A percentile compares a stretch with the other conserved stretches of the same genome.
Evolutionary conservation across 495 filamentous ascomycete genomes (phyloP).

Genomic region (Apiosordaria backusii): DNA sequence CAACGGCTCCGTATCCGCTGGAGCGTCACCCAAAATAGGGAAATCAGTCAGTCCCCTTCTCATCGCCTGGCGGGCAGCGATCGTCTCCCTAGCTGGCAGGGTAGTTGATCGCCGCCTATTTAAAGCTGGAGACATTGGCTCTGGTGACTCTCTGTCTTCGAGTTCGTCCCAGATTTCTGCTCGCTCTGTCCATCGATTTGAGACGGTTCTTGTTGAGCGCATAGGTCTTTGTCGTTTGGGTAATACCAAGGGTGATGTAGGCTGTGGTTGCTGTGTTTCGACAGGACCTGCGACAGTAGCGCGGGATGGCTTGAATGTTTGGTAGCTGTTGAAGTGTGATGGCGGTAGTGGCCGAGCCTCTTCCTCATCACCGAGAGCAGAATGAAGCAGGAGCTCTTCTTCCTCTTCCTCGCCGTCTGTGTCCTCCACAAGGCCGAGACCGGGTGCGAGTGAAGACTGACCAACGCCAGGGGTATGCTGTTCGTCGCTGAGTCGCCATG

Average conservation of each 20-base stretch:
- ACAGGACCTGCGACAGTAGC: constrained; percentile 11
- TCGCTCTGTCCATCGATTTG: constrained; percentile 49
- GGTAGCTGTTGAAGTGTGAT: constrained; percentile 43
- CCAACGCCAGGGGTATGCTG: constrained; percentile 55
- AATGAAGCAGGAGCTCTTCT: constrained; percentile 36
- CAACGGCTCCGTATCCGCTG: constrained; percentile 16
- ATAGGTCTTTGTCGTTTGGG: constrained; percentile 21
- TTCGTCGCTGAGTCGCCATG: constrained; percentile 84
- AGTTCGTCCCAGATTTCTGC: constrained; percentile 66
- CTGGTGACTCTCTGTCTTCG: constrained; percentile 52
- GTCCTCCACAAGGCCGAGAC: constrained; percentile 65
- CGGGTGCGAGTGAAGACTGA: constrained; percentile 62
- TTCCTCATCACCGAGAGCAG: constrained; percentile 39
- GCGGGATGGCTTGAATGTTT: constrained; percentile 39
- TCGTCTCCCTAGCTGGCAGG: constrained; percentile 28
- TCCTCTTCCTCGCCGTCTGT: constrained; percentile 56
- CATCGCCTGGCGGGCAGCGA: constrained; percentile 22
- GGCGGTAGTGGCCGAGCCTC: constrained; percentile 31
- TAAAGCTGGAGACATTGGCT: constrained; percentile 29
- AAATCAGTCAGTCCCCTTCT: constrained; percentile 29
- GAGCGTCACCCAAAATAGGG: constrained; percentile 22
- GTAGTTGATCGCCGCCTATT: constrained; percentile 39
- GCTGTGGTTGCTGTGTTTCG: constrained; percentile 9
- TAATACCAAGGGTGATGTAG: neutral
- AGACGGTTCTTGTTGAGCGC: constrained; percentile 34